Base-by-base conservation (phyloP, 2,329 filamentous ascomycete genomes). In the Fusarium chlamydosporum region DNA sequence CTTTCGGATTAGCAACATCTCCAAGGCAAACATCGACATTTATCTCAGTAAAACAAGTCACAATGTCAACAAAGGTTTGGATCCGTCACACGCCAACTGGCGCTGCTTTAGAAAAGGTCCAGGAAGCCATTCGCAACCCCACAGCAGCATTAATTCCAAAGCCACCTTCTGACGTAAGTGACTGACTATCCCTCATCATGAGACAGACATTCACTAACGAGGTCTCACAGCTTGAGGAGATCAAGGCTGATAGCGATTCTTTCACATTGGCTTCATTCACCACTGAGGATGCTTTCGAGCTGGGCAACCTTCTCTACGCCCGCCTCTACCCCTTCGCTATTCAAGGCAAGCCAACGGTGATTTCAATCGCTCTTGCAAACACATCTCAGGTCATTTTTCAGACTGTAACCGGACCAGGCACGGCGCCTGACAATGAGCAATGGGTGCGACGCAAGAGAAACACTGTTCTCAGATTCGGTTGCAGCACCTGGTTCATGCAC, bases 371-470 rank as follows among this genome's bases (percentile, higher is more conserved):
- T 33, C 83, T 89, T n/a, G 82, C 87, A 59, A 85, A 86, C 74
- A 79, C 78, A 70, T 77, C 79, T 48, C 90, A 91, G 72, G 82
- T 88, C 2, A 79, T 95, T 20, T 95, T 93, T 82, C 91, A 94
- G 76, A 82, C 84, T 60, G 88, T 86, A 6, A 91, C 89, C 0
- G 86, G 91, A 40, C 80, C 87, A 1, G 92, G 92, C 8, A 87
- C 88, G 6, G 83, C 85, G 63, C 90, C 91, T 0, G 92, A 95
- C 77, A 91, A 92, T 74, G 89, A 92, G 76, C 79, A 80, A 29
- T 92, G 90, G 91, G 89, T 92, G 23, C 79, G 83, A 37, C 83
- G 92, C 34, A 95, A 96, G 83, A 82, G 89, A 15, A 88, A 88
- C 61, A 91, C 90, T 0, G 92, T 93, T 8, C 80, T 93, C 53